phyloP scores from a whole-genome alignment of 192 early-diverging fungal species.

The Backusella tarrabulga region DNA sequence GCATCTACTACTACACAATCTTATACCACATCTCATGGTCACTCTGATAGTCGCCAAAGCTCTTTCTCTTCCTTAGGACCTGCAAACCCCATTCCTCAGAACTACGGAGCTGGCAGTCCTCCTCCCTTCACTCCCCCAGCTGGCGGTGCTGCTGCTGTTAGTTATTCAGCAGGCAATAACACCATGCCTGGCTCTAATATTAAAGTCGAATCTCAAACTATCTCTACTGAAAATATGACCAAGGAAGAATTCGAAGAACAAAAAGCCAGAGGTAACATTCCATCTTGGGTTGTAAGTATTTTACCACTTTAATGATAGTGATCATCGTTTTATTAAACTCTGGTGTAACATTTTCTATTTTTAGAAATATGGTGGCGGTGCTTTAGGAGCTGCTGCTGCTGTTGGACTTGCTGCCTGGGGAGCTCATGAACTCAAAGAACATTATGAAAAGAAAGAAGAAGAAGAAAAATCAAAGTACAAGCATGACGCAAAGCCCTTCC shows the following conservation, averaged over 20 bases:
- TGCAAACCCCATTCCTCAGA: conserved; percentile 22
- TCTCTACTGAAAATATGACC: background rate
- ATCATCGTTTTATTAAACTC: background rate
- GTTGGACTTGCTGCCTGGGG: conserved; percentile 34
- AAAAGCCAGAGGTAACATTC: conserved; percentile 7
- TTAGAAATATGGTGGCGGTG: conserved; percentile 40
- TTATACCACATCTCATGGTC: background rate
- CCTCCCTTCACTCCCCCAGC: conserved; percentile 34
- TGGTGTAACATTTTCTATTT: background rate
- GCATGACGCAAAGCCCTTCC: background rate
- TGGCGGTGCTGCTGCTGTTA: conserved; percentile 3
- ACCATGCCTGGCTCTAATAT: background rate
- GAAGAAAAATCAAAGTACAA: conserved; percentile 16
- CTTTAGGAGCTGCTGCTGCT: conserved; percentile 35
- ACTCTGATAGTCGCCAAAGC: conserved; percentile 6
- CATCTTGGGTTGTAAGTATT: conserved; percentile 31
- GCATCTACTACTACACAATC: background rate
- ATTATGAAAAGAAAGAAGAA: conserved; percentile 22
- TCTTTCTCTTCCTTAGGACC: conserved; percentile 27
- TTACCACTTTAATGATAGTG: background rate
- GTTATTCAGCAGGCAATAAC: background rate
- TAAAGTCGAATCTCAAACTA: background rate
- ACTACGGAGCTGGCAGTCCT: conserved; percentile 32
- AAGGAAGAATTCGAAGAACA: conserved; percentile 10
- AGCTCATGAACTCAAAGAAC: conserved; percentile 34